Evolutionary conservation across 176 grass and related monocot genomes (phyloP), one percentile per base, ranked within the genome.

Genomic region (Aegilops sharonensis): DNA sequence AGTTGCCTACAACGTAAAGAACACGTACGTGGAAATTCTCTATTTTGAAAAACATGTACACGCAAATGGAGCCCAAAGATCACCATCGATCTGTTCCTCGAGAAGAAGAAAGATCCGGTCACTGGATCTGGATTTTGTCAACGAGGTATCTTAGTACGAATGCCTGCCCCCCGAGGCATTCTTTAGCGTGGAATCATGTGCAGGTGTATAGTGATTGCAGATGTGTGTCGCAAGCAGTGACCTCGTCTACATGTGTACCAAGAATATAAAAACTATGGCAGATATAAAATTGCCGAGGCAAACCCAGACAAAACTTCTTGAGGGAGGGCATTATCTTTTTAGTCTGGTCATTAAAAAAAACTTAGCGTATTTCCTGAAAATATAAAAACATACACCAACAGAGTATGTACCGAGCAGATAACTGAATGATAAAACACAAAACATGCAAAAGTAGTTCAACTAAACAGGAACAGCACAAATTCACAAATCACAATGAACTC

Each of bases 201-300:
- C 66, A 37, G 30, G 65, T 60, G 34, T 29, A 36, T 17, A 14
- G 10, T 43, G 54, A 23, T 62, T 24, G 45, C 30, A 24, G 20
- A 27, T 48, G 52, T 64, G 23, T 84, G 69, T 9, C 17, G 82
- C 27, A 75, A 84, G 82, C 70, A 47, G 3, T 64, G 82, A 64
- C 70, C 82, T 84, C 8, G 27, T 13, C 2, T 30, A 45, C 54
- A 74, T 75, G 54, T 64, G 82, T 68, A 40, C 17, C 1, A 13
- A 25, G 31, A 5, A 30, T 14, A 14, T 30, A 40, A 15, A 34
- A 68, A 34, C 30, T 9, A 11, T 65, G 25, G 63, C 11, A 12
- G 24, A 27, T 68, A 68, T 18, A 68, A 50, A 31, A 75, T 18
- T 75, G 13, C n/a, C 25, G 25, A 75, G 14, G 43, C 43, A 3